Base-by-base conservation (phyloP, 441 rosid genomes). In the Eruca vesicaria region DNA sequence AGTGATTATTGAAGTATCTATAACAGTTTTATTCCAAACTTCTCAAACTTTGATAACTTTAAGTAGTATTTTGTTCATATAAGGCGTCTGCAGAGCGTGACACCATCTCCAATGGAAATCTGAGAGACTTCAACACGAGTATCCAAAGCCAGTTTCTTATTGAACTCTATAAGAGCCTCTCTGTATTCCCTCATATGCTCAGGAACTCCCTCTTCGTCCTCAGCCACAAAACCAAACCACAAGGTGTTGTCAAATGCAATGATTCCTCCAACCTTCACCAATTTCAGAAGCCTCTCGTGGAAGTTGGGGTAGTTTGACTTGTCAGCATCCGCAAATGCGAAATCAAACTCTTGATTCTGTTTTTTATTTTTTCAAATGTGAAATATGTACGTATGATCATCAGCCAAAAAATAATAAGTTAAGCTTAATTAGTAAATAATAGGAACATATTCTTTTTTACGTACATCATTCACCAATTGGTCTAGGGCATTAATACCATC, bases 281-380 rank as follows among this genome's bases (percentile, higher is more conserved):
- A 43, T 69, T 84, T 82, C 66, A 87, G 8, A 11, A 84, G 15
- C 5, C 68, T 75, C 63, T 88, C 90, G 19, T 76, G 90, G 66
- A 82, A 86, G 4, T 61, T 5, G 36, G 29, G 56, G 59, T 83
- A 75, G 43, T 57, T 74, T 1, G 48, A 0, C 74, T 88, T 86
- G 57, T 84, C 80, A 3, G 88, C 88, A 43, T 87, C 91, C 68
- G 82, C 86, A 56, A 86, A 87, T 52, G 82, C 87, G 14, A 84
- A 84, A 56, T 84, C 92, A 32, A 81, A 83, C 29, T 70, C 81
- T 36, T 29, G 14, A n/a, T 63, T 57, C 55, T 58, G 61, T 26
- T 59, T 63, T 35, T 59, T 4, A 12, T 31, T 62, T 18, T 52
- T 2, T 15, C 48, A 33, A 62, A 11, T 62, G 48, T 63, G 29